Conservation (phyloP, 177 flowering plant species). For the Tripterygium wilfordii region DNA sequence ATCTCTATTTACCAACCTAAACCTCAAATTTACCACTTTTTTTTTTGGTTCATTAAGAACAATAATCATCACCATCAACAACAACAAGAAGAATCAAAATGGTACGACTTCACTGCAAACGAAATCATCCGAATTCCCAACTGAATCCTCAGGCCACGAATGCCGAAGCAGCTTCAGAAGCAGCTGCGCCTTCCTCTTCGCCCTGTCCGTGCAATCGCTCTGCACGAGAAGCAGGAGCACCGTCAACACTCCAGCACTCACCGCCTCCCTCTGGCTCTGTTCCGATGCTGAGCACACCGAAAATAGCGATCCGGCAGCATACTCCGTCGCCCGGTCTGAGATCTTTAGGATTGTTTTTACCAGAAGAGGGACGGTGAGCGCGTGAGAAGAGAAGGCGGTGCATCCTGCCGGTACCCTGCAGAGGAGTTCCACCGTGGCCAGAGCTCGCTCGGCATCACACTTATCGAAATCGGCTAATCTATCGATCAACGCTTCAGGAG, state of each 20-base stretch:
- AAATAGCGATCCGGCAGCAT: slow-evolving; percentile 78
- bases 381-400: slow-evolving; percentile 58
- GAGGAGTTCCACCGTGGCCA: slow-evolving; percentile 81
- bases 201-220: slow-evolving; percentile 88
- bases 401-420: slow-evolving; percentile 73
- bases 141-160: slow-evolving; percentile 74
- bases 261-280: slow-evolving; percentile 62
- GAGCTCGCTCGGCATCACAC: slow-evolving; percentile 82
- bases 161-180: slow-evolving; percentile 70
- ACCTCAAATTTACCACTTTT: too few relatives aligned
- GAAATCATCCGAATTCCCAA: slow-evolving; percentile 68
- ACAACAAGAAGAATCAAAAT: slow-evolving; percentile 28
- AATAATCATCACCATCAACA: not conserved
- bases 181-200: slow-evolving; percentile 84
- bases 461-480: slow-evolving; percentile 65
- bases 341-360: slow-evolving; percentile 72
- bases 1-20: too few relatives aligned
- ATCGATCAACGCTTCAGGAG: slow-evolving; percentile 53
- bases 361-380: slow-evolving; percentile 65
- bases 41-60: too few relatives aligned
- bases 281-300: slow-evolving; percentile 73
- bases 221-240: slow-evolving; percentile 84
- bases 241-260: slow-evolving; percentile 75
- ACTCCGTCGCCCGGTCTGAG: slow-evolving; percentile 91
- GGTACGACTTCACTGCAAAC: slow-evolving; percentile 64